These are phyloP conservation scores for Syzygium aromaticum DNA, from an alignment of 345 rosid genomes.

Conservation along the genomic window DNA sequence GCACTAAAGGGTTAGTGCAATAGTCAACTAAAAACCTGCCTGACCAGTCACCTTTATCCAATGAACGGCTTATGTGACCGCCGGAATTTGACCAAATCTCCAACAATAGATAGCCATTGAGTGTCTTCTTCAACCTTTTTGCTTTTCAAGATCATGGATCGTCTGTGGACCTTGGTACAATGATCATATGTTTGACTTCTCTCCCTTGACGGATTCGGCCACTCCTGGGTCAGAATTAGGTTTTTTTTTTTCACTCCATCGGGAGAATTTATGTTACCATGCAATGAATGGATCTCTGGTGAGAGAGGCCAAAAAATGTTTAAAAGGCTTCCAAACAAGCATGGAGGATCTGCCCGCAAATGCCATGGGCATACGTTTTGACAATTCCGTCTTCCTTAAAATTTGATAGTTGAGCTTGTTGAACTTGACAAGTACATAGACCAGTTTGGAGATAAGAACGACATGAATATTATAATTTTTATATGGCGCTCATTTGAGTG, in stretches of 20 bases:
- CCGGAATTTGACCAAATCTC: background rate
- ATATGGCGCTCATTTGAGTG: no score
- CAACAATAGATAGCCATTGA: background rate
- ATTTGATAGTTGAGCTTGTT: background rate
- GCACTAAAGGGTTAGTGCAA: background rate
- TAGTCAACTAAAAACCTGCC: background rate
- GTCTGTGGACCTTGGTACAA: background rate
- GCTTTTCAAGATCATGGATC: background rate
- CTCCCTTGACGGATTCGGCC: background rate
- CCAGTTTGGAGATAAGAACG: background rate
- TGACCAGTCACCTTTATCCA: background rate
- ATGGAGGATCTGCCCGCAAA: background rate
- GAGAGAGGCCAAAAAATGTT: background rate
- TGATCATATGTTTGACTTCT: background rate
- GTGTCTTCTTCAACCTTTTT: background rate
- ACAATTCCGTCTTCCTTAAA: background rate
- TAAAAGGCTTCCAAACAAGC: background rate
- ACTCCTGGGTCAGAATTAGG: no score
- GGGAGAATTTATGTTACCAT: background rate
- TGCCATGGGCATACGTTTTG: background rate
- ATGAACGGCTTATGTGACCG: background rate
- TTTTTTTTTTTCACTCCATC: background rate
- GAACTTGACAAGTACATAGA: background rate
- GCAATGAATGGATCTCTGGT: background rate
- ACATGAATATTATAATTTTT: no score